phyloP scores from a whole-genome alignment of 2,329 filamentous ascomycete species.

The Colletotrichum endophyticum region DNA sequence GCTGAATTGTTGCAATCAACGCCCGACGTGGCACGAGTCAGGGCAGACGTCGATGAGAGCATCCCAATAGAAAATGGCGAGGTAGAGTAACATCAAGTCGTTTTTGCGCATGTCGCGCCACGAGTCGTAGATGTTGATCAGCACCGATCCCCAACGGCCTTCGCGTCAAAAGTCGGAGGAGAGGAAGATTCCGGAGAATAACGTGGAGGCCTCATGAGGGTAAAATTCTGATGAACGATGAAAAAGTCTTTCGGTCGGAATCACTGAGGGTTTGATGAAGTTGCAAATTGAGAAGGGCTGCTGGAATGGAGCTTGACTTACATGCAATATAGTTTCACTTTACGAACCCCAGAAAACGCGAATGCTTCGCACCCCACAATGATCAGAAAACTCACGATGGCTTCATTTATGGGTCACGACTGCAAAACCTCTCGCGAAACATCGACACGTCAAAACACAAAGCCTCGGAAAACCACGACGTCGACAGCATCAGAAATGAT shows the following conservation, averaged over 20 bases:
- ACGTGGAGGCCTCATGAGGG: not conserved
- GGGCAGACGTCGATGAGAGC: not conserved
- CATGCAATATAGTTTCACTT: not conserved
- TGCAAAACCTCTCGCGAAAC: not conserved
- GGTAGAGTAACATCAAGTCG: not conserved
- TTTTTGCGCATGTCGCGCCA: not conserved
- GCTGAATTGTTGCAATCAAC: not conserved
- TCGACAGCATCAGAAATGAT: not conserved
- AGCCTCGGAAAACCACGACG: not conserved
- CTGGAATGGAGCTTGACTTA: not conserved
- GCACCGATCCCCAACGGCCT: not conserved
- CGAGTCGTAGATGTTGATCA: not conserved
- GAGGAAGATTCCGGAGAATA: not conserved
- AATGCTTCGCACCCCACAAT: not conserved
- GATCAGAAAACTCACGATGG: slow-evolving; percentile 4
- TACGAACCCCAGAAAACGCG: not conserved
- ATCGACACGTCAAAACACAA: not conserved
- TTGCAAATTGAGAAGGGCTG: not conserved
- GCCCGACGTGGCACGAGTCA: slow-evolving; percentile 14
- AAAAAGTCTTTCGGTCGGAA: not conserved
- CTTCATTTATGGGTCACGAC: slow-evolving; percentile 7
- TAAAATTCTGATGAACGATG: not conserved
- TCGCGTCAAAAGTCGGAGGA: not conserved
- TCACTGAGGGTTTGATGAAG: not conserved
- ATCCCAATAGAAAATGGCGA: not conserved